phyloP scores from a whole-genome alignment of 75 land plant species.

The Larix kaempferi region DNA sequence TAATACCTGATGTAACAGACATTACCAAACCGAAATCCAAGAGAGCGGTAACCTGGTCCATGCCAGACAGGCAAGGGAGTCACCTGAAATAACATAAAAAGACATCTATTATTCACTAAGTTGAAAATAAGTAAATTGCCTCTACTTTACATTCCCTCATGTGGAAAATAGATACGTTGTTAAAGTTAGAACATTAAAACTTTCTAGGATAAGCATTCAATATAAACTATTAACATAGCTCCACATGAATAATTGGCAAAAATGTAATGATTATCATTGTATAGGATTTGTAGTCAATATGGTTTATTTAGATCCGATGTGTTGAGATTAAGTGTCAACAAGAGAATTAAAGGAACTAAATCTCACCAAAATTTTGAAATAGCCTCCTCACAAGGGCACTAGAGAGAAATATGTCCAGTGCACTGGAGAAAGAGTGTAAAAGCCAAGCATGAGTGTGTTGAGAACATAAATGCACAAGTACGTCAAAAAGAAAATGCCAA shows the following conservation, averaged over 20 bases:
- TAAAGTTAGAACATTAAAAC: background rate
- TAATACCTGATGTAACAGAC: constrained; percentile 91
- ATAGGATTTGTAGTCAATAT: background rate
- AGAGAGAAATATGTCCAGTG: too few species aligned
- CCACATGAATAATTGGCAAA: background rate
- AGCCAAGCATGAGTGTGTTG: too few species aligned
- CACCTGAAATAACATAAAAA: constrained; percentile 40
- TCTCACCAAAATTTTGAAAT: too few species aligned
- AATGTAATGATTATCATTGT: too few species aligned
- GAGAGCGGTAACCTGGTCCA: constrained; percentile 89
- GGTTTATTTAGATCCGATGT: background rate
- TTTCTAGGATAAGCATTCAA: background rate
- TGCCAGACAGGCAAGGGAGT: constrained; percentile 99
- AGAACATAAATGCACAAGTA: too few species aligned
- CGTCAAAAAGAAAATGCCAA: too few species aligned
- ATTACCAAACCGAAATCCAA: constrained; percentile 94
- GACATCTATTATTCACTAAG: background rate
- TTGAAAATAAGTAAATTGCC: background rate
- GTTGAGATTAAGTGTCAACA: background rate
- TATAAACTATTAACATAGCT: background rate
- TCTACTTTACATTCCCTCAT: background rate
- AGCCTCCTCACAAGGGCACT: too few species aligned
- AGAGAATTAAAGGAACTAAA: too few species aligned
- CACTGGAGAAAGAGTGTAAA: too few species aligned
- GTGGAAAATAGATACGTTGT: background rate